Base-by-base conservation (phyloP, 2,329 filamentous ascomycete species). In the Xylariales sp. region DNA sequence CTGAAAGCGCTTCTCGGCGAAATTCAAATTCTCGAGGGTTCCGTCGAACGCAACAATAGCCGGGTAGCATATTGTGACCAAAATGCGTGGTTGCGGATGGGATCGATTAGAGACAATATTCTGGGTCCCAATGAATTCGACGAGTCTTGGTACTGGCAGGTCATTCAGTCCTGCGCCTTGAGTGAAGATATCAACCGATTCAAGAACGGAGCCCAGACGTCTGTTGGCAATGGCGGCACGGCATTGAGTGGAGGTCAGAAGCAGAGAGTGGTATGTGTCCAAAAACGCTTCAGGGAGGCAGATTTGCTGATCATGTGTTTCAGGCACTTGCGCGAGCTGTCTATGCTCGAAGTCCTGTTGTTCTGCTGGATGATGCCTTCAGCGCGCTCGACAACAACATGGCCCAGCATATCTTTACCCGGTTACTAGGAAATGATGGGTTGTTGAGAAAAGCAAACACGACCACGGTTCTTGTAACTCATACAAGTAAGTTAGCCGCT, bases 51-150 rank as follows among this genome's bases (percentile, higher is more conserved):
- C 53, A 8, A 35, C 31, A 14, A 18, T 48, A 14, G 14, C 12
- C 28, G 12, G 18, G 12, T 14, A 88, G 38, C 38, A 10, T 69
- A 60, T 38, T 68, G 64, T 37, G 60, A 62, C 37, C 64, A 68
- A 36, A 57, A 46, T 1, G 57, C 65, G 1, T 66, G 59, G 39
- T 38, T 66, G 1, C 56, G 51, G 11, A 66, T 65, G 36, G 51
- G 50, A 2, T 59, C 54, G 3, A 54, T 68, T 12, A 40, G 40
- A 31, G 48, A 61, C 1, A 59, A 56, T 28, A 61, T 62, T 14
- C 32, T 61, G 4, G 56, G 58, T 6, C 38, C 15, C 7, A 16
- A 18, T 11, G 5, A 27, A 4, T 40, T 31, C 20, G 38, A 40
- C 25, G 18, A 31, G 2, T 24, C 4, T 5, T 31, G 38, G 18